Base-by-base conservation (phyloP, 345 rosid genomes). In the Aquilaria malaccensis region DNA sequence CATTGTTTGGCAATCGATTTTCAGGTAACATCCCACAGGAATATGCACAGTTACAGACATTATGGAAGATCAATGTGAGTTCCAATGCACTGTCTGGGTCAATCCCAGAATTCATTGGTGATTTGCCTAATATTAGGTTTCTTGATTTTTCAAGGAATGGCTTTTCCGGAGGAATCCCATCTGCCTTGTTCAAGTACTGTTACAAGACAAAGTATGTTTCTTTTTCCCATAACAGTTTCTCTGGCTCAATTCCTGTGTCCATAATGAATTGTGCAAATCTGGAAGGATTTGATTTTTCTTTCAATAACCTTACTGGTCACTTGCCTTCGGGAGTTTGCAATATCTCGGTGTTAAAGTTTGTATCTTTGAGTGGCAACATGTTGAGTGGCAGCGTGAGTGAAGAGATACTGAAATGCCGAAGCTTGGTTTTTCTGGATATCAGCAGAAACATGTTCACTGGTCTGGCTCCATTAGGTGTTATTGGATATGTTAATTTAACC, bases 51-150 rank as follows among this genome's bases (percentile, higher is more conserved):
- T 70, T 94, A 30, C 72, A 76, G 59, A 80, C 92, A 33, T 76
- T 94, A 61, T 85, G 97, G 97, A 90, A 86, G 80, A 90, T 94
- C 60, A 94, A 94, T 76, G 75, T 94, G 68, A 94, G 99, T 66
- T 84, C 95, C 14, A 94, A 94, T 78, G 86, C 86, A 9, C 72
- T 94, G 11, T 84, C 97, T 62, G 99, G 99, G 71, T 74, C 83
- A 10, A 86, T 88, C 66, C 99, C 96, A 7, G 96, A 85, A 64
- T 94, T 94, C 69, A 64, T 94, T 46, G 97, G 97, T 48, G 89
- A 77, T 30, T 79, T 94, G 54, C 87, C 83, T 49, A 90, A 66
- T 60, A 80, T 94, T 55, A 79, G 99, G 79, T 85, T 94, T 67
- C 92, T 94, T 31, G 99, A 94, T 73, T 80, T 94, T 81, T 94